Percentiles rank a stretch among this genome's conserved stretches.
Conservation (phyloP, 352 stramenopile species). For the Globisporangium cystogenes region DNA sequence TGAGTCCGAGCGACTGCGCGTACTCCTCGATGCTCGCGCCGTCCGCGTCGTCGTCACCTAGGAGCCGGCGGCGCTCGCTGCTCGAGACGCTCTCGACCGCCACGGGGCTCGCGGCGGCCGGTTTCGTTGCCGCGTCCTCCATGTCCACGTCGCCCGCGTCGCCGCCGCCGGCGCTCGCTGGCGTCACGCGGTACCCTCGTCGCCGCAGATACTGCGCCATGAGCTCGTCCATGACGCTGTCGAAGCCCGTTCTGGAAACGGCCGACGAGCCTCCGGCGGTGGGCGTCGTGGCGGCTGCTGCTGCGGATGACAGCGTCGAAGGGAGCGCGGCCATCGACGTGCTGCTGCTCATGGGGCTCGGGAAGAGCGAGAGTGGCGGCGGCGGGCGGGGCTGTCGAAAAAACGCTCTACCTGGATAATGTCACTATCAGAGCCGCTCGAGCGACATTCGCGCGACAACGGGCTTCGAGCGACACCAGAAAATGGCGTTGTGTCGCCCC, state of each 20-base stretch:
- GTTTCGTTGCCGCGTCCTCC: slow-evolving; percentile 8
- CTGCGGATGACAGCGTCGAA: not conserved
- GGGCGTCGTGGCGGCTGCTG: not conserved
- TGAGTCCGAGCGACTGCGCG: slow-evolving; percentile 56
- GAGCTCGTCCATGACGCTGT: slow-evolving; percentile 55
- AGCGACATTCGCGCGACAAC: not conserved
- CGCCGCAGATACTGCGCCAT: slow-evolving; percentile 63
- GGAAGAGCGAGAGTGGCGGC: not conserved
- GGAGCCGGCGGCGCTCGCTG: slow-evolving; percentile 16
- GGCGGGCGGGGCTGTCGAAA: no score
- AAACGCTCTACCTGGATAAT: no score
- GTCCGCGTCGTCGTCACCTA: slow-evolving; percentile 18
- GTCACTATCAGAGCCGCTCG: not conserved
- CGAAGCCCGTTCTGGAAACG: slow-evolving; percentile 1
- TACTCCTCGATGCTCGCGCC: slow-evolving; percentile 44
- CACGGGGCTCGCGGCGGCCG: slow-evolving; percentile 7
- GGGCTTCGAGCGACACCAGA: not conserved
- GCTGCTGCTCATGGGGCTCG: not conserved
- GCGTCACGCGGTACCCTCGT: slow-evolving; percentile 43
- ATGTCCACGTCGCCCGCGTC: slow-evolving; percentile 12
- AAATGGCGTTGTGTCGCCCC: not conserved
- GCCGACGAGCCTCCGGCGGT: not conserved
- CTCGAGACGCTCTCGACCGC: slow-evolving; percentile 8
- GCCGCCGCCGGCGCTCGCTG: not conserved
- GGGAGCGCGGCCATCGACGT: not conserved